phyloP scores from a whole-genome alignment of 345 rosid genomes.

The Firmiana major region DNA sequence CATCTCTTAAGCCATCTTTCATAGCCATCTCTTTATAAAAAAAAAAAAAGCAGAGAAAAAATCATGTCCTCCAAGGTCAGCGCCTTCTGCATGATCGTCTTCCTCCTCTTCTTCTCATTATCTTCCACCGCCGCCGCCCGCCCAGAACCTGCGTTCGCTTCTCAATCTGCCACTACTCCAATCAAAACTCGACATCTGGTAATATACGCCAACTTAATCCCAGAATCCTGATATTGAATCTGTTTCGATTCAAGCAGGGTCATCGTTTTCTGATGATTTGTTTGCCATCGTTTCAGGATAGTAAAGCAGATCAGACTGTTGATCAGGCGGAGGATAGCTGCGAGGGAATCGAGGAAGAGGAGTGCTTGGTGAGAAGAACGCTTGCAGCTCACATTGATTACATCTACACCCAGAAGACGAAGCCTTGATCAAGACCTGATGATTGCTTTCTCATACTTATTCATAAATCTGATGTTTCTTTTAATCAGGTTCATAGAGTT shows the following conservation, averaged over 20 bases:
- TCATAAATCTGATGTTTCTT: background rate
- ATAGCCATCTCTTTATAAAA: background rate
- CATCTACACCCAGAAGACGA: conserved; percentile 33
- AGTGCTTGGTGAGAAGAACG: conserved; percentile 44
- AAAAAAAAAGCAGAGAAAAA: background rate
- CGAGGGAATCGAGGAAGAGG: conserved; percentile 51
- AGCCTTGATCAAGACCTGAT: conserved; percentile 10
- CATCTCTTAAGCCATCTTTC: background rate
- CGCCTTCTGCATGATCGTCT: conserved; percentile 14
- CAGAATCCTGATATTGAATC: background rate
- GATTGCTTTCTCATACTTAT: background rate
- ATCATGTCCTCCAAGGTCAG: conserved; percentile 22
- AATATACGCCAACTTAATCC: background rate
- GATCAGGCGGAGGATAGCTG: conserved; percentile 31
- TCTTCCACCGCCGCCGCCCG: conserved; percentile 16
- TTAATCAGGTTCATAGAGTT: background rate
- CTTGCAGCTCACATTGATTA: conserved; percentile 36
- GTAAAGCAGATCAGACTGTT: background rate
- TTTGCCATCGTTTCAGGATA: background rate
- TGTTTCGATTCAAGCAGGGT: background rate
- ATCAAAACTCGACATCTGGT: conserved; percentile 15
- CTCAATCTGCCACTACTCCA: background rate
- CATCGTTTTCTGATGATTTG: background rate
- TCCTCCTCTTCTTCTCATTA: conserved; percentile 19
- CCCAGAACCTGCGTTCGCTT: background rate